Conservation (phyloP, 2,329 filamentous ascomycete genomes). For the Dothideomycetidae sp. region DNA sequence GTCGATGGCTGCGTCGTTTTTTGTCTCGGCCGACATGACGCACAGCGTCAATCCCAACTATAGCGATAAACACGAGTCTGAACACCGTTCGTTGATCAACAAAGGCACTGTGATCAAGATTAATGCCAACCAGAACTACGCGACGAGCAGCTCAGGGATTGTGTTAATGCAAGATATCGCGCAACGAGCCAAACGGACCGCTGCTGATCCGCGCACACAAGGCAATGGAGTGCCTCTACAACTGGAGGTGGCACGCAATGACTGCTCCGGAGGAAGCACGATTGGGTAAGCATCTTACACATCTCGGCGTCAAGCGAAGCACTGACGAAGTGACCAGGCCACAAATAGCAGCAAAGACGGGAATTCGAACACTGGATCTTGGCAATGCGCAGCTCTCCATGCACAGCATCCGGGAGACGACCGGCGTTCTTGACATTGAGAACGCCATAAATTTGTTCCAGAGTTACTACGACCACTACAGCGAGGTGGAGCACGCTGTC, state of each 20-base stretch:
- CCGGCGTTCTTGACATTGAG: constrained; percentile 74
- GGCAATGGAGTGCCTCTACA: constrained; percentile 67
- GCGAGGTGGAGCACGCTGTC: constrained; percentile 47
- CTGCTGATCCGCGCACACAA: constrained; percentile 32
- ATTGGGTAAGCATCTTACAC: constrained; percentile 61
- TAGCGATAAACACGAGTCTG: constrained; percentile 73
- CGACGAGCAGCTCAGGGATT: constrained; percentile 90
- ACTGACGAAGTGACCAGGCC: constrained; percentile 30
- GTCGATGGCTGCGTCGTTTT: constrained; percentile 77
- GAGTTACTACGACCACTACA: constrained; percentile 74
- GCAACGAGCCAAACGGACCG: constrained; percentile 37
- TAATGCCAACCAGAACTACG: constrained; percentile 94
- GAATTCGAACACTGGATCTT: constrained; percentile 76
- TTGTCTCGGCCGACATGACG: constrained; percentile 94
- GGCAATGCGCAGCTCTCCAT: constrained; percentile 92
- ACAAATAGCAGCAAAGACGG: constrained; percentile 80
- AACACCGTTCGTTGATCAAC: constrained; percentile 91
- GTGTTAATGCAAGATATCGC: constrained; percentile 84
- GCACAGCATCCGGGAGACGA: constrained; percentile 93
- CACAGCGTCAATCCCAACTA: constrained; percentile 96
- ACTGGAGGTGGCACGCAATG: constrained; percentile 91
- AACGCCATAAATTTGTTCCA: constrained; percentile 76
- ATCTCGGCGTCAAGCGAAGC: too few relatives aligned
- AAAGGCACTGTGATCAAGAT: constrained; percentile 93
- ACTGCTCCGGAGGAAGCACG: constrained; percentile 85